Conservation (phyloP, 305 asterid species). For the Fraxinus ornus region DNA sequence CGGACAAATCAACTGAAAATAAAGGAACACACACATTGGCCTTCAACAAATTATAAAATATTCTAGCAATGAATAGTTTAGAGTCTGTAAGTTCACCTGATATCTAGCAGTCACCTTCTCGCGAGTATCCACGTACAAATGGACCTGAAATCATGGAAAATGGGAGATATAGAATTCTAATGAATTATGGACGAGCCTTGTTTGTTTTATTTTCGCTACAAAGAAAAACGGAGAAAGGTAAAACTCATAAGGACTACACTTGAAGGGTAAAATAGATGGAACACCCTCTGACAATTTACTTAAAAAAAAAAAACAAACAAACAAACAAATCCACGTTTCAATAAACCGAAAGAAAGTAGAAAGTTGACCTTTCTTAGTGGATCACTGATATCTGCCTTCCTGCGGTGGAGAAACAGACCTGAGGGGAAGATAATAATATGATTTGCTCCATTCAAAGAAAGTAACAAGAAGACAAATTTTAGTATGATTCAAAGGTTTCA, state of each 20-base stretch:
- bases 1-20: constrained; percentile 81
- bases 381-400: constrained; percentile 85
- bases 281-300: no score
- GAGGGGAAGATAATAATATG: constrained; percentile 27
- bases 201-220: neutral
- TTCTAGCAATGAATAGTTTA: neutral
- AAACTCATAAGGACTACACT: neutral
- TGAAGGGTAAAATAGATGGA: no score
- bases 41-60: neutral
- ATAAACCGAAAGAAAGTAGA: constrained; percentile 3
- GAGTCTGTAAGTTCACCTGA: constrained; percentile 56
- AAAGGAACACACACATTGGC: neutral
- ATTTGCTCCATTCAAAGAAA: constrained; percentile 14
- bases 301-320: neutral
- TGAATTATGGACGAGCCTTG: neutral
- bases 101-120: constrained; percentile 97
- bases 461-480: constrained; percentile 12
- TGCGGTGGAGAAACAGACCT: constrained; percentile 96
- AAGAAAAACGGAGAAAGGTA: no score
- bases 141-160: constrained; percentile 54
- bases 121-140: constrained; percentile 75
- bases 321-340: neutral
- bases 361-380: constrained; percentile 67
- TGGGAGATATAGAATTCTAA: neutral
- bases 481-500: neutral